Percentiles rank a stretch among this genome's conserved stretches.
Evolutionary conservation across 306 rosid species (phyloP).

Genomic region (Bauhinia variegata): DNA sequence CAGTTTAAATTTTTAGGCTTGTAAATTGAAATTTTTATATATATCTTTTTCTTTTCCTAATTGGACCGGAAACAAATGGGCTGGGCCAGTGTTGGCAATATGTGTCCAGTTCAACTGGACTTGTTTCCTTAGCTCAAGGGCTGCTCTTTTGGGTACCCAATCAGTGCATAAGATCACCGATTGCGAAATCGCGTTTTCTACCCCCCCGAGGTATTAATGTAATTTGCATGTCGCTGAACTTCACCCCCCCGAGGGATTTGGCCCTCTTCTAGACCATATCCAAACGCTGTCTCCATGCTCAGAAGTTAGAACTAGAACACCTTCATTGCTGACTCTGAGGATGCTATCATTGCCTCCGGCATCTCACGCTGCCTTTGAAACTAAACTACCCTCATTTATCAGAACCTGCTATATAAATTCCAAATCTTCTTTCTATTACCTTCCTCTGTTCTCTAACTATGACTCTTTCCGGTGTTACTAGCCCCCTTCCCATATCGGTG

Average conservation of each 20-base stretch:
- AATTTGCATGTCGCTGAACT: not conserved
- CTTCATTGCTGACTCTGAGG: slow-evolving; percentile 44
- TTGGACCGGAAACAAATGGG: no score
- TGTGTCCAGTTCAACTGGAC: no score
- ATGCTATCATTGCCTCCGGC: slow-evolving; percentile 46
- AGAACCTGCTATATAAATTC: slow-evolving; percentile 14
- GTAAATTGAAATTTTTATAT: no score
- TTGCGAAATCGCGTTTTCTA: no score
- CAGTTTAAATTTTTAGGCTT: no score
- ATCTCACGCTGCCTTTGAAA: slow-evolving; percentile 43
- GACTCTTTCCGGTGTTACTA: slow-evolving; percentile 49
- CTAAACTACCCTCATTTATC: not conserved
- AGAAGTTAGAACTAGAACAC: slow-evolving; percentile 40
- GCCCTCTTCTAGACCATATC: not conserved
- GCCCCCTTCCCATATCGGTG: slow-evolving; percentile 34
- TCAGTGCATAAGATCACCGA: no score
- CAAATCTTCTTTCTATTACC: slow-evolving; percentile 16
- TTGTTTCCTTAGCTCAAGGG: no score
- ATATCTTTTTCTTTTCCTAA: no score
- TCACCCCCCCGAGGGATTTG: no score
- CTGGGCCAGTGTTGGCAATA: no score
- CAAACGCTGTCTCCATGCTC: slow-evolving; percentile 49
- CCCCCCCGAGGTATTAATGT: not conserved
- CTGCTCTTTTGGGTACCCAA: no score
- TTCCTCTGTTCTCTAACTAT: slow-evolving; percentile 40